A percentile compares a stretch with the other conserved stretches of the same genome.
Evolutionary conservation across 1,284 basidiomycete species (phyloP).

Genomic region (Ustilago bromivora): DNA sequence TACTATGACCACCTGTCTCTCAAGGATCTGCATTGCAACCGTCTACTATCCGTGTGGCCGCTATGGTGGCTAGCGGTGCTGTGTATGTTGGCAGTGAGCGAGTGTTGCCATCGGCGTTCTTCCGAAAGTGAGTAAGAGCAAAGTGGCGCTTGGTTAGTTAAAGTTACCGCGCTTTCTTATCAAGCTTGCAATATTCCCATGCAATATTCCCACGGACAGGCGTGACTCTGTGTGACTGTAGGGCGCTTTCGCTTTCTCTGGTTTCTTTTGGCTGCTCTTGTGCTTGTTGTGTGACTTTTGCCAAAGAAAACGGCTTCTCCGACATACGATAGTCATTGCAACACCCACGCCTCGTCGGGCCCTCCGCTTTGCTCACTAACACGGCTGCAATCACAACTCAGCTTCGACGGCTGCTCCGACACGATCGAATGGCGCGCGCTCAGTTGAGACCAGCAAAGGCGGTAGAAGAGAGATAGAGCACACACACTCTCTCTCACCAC

Average conservation of each 20-base stretch:
- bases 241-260: no score
- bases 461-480: not conserved
- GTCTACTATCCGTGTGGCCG: not conserved
- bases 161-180: not conserved
- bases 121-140: not conserved
- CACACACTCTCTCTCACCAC: not conserved
- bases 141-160: not conserved
- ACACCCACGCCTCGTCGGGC: not conserved
- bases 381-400: not conserved
- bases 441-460: not conserved
- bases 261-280: no score
- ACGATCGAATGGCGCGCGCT: not conserved
- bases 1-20: slow-evolving; percentile 5
- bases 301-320: not conserved
- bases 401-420: not conserved
- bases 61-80: no score
- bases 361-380: not conserved
- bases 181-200: not conserved
- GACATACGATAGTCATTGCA: not conserved
- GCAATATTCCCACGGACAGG: no score
- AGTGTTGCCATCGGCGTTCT: not conserved
- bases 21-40: slow-evolving; percentile 6
- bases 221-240: no score
- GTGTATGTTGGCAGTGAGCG: no score
- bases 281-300: no score